Conservation (phyloP, 106 monocot genomes). For the Dioscorea zingiberensis region DNA sequence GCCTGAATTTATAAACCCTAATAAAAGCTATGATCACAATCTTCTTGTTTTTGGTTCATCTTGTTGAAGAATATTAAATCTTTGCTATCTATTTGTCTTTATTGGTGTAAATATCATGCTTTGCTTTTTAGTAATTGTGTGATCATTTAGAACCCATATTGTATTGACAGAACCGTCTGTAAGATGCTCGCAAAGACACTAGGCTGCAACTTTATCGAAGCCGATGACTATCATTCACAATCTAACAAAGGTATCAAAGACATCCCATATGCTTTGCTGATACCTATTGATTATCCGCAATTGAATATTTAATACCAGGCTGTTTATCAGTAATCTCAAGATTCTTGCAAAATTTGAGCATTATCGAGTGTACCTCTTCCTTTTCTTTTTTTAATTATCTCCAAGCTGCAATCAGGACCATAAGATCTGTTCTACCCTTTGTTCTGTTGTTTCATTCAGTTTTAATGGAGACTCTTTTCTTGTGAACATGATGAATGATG, state of each 20-base stretch:
- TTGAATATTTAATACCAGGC: not conserved
- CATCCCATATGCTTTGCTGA: not conserved
- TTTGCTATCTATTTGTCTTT: not conserved
- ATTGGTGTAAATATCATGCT: no score
- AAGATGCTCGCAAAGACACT: conserved; percentile 53
- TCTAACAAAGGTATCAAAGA: conserved; percentile 63
- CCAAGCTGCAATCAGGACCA: not conserved
- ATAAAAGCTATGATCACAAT: no score
- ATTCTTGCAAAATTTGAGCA: not conserved
- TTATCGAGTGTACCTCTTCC: not conserved
- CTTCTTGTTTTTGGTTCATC: not conserved
- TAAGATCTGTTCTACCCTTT: no score
- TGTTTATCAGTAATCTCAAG: no score
- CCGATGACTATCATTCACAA: conserved; percentile 74
- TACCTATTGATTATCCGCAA: not conserved
- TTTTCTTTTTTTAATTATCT: not conserved
- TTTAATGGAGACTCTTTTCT: no score
- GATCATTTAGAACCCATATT: not conserved
- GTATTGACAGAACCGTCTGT: conserved; percentile 54
- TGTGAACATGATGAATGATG: no score
- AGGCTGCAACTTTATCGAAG: conserved; percentile 71
- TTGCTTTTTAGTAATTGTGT: not conserved
- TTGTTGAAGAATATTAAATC: not conserved
- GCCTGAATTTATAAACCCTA: no score
- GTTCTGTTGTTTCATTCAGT: no score